Conservation (phyloP, 495 filamentous ascomycete species). For the Chaetomium fimeti region DNA sequence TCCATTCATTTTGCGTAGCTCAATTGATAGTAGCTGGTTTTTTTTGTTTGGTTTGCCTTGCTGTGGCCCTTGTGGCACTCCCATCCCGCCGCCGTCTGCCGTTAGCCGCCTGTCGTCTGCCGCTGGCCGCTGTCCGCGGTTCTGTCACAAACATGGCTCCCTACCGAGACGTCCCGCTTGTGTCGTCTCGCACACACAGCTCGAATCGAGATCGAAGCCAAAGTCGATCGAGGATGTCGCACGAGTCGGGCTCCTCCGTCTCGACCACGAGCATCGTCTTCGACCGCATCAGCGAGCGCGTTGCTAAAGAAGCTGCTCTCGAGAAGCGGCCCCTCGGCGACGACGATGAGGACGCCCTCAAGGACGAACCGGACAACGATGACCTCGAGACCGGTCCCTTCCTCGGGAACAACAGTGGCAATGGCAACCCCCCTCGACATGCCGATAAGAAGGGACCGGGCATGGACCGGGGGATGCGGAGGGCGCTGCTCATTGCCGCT, state of each 20-base stretch:
- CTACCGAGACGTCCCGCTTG: conserved; percentile 15
- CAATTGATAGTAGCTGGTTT: conserved; percentile 2
- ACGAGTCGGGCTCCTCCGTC: conserved; percentile 62
- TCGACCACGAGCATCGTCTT: conserved; percentile 78
- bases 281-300: conserved; percentile 62
- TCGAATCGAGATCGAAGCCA: conserved; percentile 18
- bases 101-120: not conserved
- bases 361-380: conserved; percentile 40
- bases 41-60: conserved; percentile 17
- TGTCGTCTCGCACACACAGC: conserved; percentile 2
- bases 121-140: conserved; percentile 2
- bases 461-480: conserved; percentile 61
- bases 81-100: not conserved
- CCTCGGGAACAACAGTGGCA: conserved; percentile 35
- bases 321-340: conserved; percentile 26
- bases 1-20: conserved; percentile 1
- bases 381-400: conserved; percentile 49
- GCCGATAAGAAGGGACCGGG: conserved; percentile 36
- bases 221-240: conserved; percentile 41
- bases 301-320: conserved; percentile 36
- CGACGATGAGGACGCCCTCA: conserved; percentile 52
- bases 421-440: conserved; percentile 13
- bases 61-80: conserved; percentile 15
- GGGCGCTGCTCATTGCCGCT: conserved; percentile 66
- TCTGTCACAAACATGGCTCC: conserved; percentile 7